phyloP scores from a whole-genome alignment of 2,329 filamentous ascomycete genomes.

The Moelleriella libera region DNA sequence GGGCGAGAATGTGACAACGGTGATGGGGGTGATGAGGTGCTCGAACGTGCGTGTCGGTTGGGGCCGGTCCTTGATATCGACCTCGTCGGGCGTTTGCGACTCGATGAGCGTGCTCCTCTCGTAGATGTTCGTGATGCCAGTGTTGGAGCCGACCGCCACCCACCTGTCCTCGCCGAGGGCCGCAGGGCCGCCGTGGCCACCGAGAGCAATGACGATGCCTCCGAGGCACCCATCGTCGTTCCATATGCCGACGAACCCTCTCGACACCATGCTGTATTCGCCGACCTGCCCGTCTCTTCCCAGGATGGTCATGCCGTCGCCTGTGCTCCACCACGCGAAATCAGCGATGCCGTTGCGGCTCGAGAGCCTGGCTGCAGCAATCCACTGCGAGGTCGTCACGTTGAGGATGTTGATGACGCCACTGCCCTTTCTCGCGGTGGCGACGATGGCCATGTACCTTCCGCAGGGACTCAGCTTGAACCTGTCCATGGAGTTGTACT shows the following conservation, averaged over 20 bases:
- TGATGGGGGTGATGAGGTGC: conserved; percentile 77
- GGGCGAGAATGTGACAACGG: conserved; percentile 64
- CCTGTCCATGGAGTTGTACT: conserved; percentile 81
- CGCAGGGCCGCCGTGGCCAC: conserved; percentile 48
- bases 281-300: conserved; percentile 82
- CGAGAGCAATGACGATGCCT: conserved; percentile 69
- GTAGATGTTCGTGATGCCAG: conserved; percentile 87
- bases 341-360: conserved; percentile 74
- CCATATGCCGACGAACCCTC: conserved; percentile 69
- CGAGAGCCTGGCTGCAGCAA: conserved; percentile 68
- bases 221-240: conserved; percentile 79
- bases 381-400: conserved; percentile 73
- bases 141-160: conserved; percentile 76
- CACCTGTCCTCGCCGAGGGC: conserved; percentile 68
- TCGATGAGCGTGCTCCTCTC: conserved; percentile 55
- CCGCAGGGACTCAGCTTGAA: conserved; percentile 84
- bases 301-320: conserved; percentile 66
- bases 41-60: conserved; percentile 63
- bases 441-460: conserved; percentile 69
- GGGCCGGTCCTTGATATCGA: conserved; percentile 50
- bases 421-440: conserved; percentile 69
- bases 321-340: conserved; percentile 84
- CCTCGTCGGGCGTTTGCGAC: conserved; percentile 20
- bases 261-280: conserved; percentile 64
- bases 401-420: conserved; percentile 79